Conservation (phyloP, 495 filamentous ascomycete species). For the Amniculicola lignicola region DNA sequence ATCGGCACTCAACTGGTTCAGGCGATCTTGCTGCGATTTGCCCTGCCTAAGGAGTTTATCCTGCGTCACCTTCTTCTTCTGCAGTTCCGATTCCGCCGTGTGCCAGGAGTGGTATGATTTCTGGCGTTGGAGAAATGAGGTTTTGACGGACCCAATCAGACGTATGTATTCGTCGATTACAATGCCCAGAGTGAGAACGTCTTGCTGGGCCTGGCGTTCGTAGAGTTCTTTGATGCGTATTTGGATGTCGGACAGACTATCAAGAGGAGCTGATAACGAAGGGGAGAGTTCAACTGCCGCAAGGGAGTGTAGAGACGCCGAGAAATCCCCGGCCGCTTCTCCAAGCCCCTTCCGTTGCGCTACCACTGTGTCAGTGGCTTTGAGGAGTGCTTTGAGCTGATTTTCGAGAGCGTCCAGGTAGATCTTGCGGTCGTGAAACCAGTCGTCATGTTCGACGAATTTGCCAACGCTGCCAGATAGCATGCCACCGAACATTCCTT, state of each 20-base stretch:
- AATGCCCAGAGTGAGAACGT: constrained; percentile 92
- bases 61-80: constrained; percentile 78
- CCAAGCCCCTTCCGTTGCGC: constrained; percentile 86
- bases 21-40: constrained; percentile 88
- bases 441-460: constrained; percentile 98
- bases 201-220: constrained; percentile 94
- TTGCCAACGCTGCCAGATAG: constrained; percentile 68
- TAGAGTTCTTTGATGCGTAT: constrained; percentile 91
- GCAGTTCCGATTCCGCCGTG: constrained; percentile 77
- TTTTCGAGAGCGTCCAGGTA: constrained; percentile 94
- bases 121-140: constrained; percentile 85
- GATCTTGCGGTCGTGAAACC: constrained; percentile 94
- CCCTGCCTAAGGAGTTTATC: constrained; percentile 92
- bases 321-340: constrained; percentile 90
- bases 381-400: constrained; percentile 89
- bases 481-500: constrained; percentile 84
- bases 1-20: constrained; percentile 87
- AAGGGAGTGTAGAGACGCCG: constrained; percentile 81
- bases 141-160: constrained; percentile 88
- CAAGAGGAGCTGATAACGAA: constrained; percentile 81
- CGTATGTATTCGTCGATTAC: constrained; percentile 98
- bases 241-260: constrained; percentile 87
- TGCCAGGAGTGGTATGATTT: constrained; percentile 95
- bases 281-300: constrained; percentile 84
- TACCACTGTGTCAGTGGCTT: constrained; percentile 89